These are phyloP conservation scores for Dactylellina leptospora DNA, from an alignment of 2,329 filamentous ascomycete species.

Conservation along the genomic window DNA sequence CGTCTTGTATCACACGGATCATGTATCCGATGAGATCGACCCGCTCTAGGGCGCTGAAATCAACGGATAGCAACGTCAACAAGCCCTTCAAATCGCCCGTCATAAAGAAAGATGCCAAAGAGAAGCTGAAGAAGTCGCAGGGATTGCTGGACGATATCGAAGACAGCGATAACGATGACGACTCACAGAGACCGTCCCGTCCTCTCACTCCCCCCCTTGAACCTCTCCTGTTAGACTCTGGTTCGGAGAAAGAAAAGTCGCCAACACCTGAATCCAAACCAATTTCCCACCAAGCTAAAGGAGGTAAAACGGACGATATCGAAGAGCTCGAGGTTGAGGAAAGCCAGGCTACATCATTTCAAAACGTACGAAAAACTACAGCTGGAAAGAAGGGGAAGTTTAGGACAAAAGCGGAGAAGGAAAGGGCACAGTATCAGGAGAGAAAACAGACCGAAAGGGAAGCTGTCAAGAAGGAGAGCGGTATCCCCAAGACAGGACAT, in stretches of 20 bases:
- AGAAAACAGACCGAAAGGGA: slow-evolving; percentile 9
- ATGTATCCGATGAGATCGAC: slow-evolving; percentile 24
- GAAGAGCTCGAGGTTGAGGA: slow-evolving; percentile 17
- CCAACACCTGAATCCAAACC: background rate
- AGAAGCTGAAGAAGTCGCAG: background rate
- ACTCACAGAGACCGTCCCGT: background rate
- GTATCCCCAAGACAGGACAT: background rate
- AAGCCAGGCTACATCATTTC: background rate
- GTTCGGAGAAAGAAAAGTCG: no score
- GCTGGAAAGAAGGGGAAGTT: slow-evolving; percentile 36
- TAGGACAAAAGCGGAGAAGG: slow-evolving; percentile 11
- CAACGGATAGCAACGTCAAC: slow-evolving; percentile 17
- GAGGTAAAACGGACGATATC: slow-evolving; percentile 15
- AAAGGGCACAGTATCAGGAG: slow-evolving; percentile 20
- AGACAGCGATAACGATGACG: slow-evolving; percentile 29
- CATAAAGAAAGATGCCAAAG: slow-evolving; percentile 1
- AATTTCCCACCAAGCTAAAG: background rate
- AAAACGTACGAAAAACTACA: background rate
- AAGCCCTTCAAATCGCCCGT: slow-evolving; percentile 39
- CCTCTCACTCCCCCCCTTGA: background rate
- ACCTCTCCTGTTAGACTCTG: no score
- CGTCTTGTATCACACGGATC: no score
- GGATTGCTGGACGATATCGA: slow-evolving; percentile 30
- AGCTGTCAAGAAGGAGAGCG: background rate
- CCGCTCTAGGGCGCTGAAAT: slow-evolving; percentile 5